Percentiles rank a stretch among this genome's conserved stretches.
These are phyloP conservation scores for Amanita polypyramis DNA, from an alignment of 768 basidiomycete species.

Conservation along the genomic window DNA sequence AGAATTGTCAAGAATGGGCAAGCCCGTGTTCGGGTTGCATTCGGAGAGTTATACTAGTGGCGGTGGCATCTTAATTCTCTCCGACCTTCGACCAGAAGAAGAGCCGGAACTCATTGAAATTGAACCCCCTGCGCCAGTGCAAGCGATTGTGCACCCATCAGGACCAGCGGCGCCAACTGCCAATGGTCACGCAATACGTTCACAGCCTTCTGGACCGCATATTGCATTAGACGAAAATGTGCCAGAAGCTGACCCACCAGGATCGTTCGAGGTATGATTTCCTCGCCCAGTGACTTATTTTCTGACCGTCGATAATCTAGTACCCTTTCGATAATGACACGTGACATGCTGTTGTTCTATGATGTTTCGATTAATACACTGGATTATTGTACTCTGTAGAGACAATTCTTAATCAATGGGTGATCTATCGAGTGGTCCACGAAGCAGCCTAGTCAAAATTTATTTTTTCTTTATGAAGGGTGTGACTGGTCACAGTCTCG, in stretches of 20 bases:
- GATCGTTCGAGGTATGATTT: slow-evolving; percentile 69
- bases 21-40: slow-evolving; percentile 18
- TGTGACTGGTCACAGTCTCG: slow-evolving; percentile 1
- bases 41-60: slow-evolving; percentile 67
- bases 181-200: slow-evolving; percentile 21
- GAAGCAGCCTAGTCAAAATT: too few species aligned
- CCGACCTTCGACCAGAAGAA: slow-evolving; percentile 62
- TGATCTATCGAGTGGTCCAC: neutral
- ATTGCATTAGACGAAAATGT: slow-evolving; percentile 62
- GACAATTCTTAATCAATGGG: slow-evolving; percentile 5
- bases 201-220: slow-evolving; percentile 35
- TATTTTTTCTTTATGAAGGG: neutral
- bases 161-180: slow-evolving; percentile 20
- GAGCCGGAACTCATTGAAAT: slow-evolving; percentile 66
- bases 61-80: slow-evolving; percentile 79
- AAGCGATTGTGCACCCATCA: slow-evolving; percentile 16
- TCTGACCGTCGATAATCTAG: slow-evolving; percentile 24
- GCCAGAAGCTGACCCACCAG: slow-evolving; percentile 68
- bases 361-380: neutral
- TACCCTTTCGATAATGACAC: slow-evolving; percentile 69
- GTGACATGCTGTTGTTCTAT: slow-evolving; percentile 19
- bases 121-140: slow-evolving; percentile 24
- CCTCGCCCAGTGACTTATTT: neutral
- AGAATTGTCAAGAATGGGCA: slow-evolving; percentile 23
- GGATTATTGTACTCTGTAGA: slow-evolving; percentile 4